These are phyloP conservation scores for Alternaria burnsii DNA, from an alignment of 2,329 filamentous ascomycete species.

Conservation along the genomic window DNA sequence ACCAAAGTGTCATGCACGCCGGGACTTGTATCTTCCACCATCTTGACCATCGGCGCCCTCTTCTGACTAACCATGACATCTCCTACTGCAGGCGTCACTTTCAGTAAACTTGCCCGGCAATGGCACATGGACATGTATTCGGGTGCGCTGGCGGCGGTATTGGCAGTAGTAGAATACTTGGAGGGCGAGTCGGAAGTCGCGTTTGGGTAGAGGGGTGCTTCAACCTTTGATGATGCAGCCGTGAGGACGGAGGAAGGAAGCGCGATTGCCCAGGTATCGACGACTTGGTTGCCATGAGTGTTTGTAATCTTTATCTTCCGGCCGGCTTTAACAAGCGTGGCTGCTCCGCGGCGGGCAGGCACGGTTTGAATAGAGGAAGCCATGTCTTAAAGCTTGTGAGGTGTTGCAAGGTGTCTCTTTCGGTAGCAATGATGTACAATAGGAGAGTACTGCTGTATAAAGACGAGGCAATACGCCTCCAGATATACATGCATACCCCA, in stretches of 20 bases:
- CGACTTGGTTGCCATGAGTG: constrained; percentile 59
- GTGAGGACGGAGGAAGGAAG: constrained; percentile 34
- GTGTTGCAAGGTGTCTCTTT: background rate
- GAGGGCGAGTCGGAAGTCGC: constrained; percentile 32
- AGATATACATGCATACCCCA: constrained; percentile 17
- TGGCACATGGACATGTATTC: constrained; percentile 51
- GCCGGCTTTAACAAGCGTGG: constrained; percentile 47
- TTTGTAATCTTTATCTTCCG: constrained; percentile 59
- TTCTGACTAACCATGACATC: constrained; percentile 47
- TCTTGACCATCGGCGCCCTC: constrained; percentile 43
- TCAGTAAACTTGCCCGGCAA: constrained; percentile 40
- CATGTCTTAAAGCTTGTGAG: background rate
- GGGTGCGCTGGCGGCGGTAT: constrained; percentile 38
- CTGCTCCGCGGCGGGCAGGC: constrained; percentile 52
- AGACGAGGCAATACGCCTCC: background rate
- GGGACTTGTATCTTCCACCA: constrained; percentile 45
- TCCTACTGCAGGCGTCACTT: constrained; percentile 40
- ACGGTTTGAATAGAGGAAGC: constrained; percentile 41
- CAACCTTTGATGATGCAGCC: constrained; percentile 31
- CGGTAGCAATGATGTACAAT: background rate
- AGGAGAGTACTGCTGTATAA: background rate
- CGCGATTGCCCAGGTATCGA: constrained; percentile 61
- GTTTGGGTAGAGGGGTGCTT: constrained; percentile 42
- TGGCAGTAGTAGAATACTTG: constrained; percentile 34
- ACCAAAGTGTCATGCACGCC: constrained; percentile 49